Base-by-base conservation (phyloP, 805 yeast species). In the Candida hispaniensis region DNA sequence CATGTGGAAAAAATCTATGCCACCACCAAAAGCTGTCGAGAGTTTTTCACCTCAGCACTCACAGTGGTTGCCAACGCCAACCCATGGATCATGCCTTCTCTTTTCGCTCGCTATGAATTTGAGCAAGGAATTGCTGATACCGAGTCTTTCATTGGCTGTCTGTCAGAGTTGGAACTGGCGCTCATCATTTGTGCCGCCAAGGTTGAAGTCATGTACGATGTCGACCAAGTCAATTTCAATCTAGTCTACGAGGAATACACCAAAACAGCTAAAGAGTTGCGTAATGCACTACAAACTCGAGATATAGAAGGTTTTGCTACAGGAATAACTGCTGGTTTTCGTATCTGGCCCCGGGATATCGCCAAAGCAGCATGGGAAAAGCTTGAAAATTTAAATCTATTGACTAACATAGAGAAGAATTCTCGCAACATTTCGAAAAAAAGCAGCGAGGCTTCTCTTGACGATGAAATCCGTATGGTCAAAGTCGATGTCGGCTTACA, bases 181-280 rank as follows among this genome's bases (percentile, higher is more conserved):
- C 49, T 88, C 24, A 56, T 82, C 9, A 72, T 86, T 4, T 72
- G 83, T 26, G 77, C 86, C 0, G 81, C 93, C 0, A 63, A 96
- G 27, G 75, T 76, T 34, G 62, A 72, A 14, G 62, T 70, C 32
- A 79, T 75, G 46, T 64, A 64, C 17, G 74, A 69, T 13, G 55
- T 71, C 14, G 72, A 63, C 9, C 63, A 64, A n/a, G 67, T 81
- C 12, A 86, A 82, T 52, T 75, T 85, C 55, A 80, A 79, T 45
- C 57, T 83, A 40, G 79, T 76, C 0, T 78, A 75, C 52, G 75
- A 73, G 18, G 97, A 88, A 52, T 88, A 82, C 54, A 49, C 51
- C n/a, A 60, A 58, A 2, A 66, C 75, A 63, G 61, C 73, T 26
- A 67, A 69, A 39, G 49, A 58, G 4, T 61, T 61, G 15, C 53